phyloP scores from a whole-genome alignment of 495 filamentous ascomycete genomes.

The Penicilliopsis zonata region DNA sequence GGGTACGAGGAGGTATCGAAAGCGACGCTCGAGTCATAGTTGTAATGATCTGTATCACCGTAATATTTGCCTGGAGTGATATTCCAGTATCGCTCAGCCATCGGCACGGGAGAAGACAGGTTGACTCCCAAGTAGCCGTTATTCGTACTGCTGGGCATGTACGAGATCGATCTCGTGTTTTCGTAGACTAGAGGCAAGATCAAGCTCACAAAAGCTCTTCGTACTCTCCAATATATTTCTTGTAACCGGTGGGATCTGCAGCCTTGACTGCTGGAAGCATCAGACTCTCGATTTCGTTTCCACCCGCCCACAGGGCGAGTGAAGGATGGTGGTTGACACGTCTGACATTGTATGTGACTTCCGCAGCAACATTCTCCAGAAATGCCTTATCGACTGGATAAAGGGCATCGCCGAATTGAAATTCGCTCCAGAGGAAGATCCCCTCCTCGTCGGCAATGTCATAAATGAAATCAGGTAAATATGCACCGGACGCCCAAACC shows the following conservation, averaged over 20 bases:
- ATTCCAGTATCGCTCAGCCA: conserved; percentile 51
- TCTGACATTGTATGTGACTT: conserved; percentile 51
- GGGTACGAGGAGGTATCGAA: conserved; percentile 48
- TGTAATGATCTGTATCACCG: conserved; percentile 60
- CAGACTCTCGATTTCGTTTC: conserved; percentile 52
- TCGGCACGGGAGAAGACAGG: conserved; percentile 42
- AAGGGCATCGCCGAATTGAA: conserved; percentile 51
- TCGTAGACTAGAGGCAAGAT: conserved; percentile 50
- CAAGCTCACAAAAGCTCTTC: conserved; percentile 50
- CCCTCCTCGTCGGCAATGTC: conserved; percentile 56
- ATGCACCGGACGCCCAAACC: conserved; percentile 54
- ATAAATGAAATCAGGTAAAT: conserved; percentile 56
- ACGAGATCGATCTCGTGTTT: conserved; percentile 54
- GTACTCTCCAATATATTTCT: conserved; percentile 41
- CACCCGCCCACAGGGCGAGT: conserved; percentile 54
- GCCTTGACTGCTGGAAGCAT: conserved; percentile 35
- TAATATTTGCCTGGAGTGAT: conserved; percentile 43
- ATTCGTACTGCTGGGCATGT: conserved; percentile 55
- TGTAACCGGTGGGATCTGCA: conserved; percentile 31
- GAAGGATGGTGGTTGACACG: conserved; percentile 56
- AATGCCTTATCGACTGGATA: conserved; percentile 47
- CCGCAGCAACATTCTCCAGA: conserved; percentile 44
- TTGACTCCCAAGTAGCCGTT: conserved; percentile 51
- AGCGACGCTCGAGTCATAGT: conserved; percentile 43
- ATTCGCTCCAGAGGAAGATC: conserved; percentile 57